Evolutionary conservation across 2,329 filamentous ascomycete genomes (phyloP).

Genomic region (Microcera coccophila): DNA sequence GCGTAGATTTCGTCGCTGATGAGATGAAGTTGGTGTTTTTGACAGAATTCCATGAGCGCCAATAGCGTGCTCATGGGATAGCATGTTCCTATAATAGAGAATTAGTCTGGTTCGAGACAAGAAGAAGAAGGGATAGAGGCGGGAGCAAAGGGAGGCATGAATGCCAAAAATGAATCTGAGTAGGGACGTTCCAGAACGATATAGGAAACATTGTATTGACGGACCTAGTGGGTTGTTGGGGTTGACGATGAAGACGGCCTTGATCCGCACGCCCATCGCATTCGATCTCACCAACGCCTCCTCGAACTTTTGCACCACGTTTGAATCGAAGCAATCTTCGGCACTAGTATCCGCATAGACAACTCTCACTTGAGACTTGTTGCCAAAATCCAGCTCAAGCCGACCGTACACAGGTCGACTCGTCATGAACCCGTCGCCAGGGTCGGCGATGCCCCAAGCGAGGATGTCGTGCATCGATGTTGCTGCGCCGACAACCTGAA

Average conservation of each 20-base stretch:
- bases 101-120: not conserved
- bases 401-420: constrained; percentile 44
- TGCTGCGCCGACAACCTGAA: constrained; percentile 34
- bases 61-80: constrained; percentile 42
- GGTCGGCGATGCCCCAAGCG: constrained; percentile 37
- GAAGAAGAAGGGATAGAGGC: too few relatives aligned
- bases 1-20: constrained; percentile 59
- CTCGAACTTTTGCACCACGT: constrained; percentile 44
- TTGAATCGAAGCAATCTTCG: constrained; percentile 41
- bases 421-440: constrained; percentile 38
- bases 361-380: constrained; percentile 39
- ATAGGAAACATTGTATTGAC: not conserved
- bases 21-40: constrained; percentile 48
- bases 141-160: too few relatives aligned
- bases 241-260: constrained; percentile 49
- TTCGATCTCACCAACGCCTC: constrained; percentile 35
- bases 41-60: constrained; percentile 46
- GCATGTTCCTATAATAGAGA: constrained; percentile 32
- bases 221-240: constrained; percentile 50
- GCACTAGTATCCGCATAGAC: constrained; percentile 44
- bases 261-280: constrained; percentile 36
- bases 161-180: too few relatives aligned
- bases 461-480: constrained; percentile 40
- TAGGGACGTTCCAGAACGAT: too few relatives aligned
- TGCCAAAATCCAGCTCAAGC: constrained; percentile 46